Evolutionary conservation across 768 basidiomycete genomes (phyloP).

Genomic region (Lactifluus subvellereus): DNA sequence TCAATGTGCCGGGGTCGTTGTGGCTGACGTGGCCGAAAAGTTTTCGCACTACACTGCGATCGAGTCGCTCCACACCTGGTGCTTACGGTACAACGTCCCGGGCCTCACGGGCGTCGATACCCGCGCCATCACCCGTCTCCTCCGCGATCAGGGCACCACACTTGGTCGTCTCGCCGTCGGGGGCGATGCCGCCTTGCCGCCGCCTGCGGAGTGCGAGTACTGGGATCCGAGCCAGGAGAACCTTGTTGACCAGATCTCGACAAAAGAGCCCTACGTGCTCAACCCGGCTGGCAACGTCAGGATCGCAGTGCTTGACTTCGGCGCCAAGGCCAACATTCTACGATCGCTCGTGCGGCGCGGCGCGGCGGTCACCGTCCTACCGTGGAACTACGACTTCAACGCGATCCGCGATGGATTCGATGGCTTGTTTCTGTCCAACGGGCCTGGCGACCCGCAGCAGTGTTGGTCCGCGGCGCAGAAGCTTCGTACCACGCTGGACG

Average conservation of each 20-base stretch:
- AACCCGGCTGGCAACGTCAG: slow-evolving; percentile 85
- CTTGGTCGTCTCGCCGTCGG: slow-evolving; percentile 88
- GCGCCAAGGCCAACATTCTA: slow-evolving; percentile 95
- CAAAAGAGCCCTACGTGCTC: slow-evolving; percentile 73
- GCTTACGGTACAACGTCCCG: slow-evolving; percentile 80
- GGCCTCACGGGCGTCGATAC: slow-evolving; percentile 97
- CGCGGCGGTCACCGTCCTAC: slow-evolving; percentile 90
- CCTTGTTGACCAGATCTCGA: slow-evolving; percentile 90
- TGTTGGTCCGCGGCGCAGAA: slow-evolving; percentile 81
- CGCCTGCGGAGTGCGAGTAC: slow-evolving; percentile 65
- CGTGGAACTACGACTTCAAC: slow-evolving; percentile 98
- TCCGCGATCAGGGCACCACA: slow-evolving; percentile 96
- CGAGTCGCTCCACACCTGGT: slow-evolving; percentile 92
- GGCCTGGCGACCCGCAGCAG: slow-evolving; percentile 89
- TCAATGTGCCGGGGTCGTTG: slow-evolving; percentile 89
- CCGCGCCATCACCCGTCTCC: slow-evolving; percentile 86
- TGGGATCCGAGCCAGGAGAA: slow-evolving; percentile 94
- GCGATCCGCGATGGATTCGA: slow-evolving; percentile 83
- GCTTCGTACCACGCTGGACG: slow-evolving; percentile 72
- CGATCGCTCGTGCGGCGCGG: slow-evolving; percentile 88
- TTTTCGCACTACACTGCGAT: slow-evolving; percentile 94
- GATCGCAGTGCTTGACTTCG: slow-evolving; percentile 96
- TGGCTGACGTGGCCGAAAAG: slow-evolving; percentile 90
- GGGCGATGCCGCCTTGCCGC: slow-evolving; percentile 51
- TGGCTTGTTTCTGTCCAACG: slow-evolving; percentile 94